Evolutionary conservation across 768 basidiomycete species (phyloP), one percentile per base, ranked within the genome.

Genomic region (Leccinum variicolor): DNA sequence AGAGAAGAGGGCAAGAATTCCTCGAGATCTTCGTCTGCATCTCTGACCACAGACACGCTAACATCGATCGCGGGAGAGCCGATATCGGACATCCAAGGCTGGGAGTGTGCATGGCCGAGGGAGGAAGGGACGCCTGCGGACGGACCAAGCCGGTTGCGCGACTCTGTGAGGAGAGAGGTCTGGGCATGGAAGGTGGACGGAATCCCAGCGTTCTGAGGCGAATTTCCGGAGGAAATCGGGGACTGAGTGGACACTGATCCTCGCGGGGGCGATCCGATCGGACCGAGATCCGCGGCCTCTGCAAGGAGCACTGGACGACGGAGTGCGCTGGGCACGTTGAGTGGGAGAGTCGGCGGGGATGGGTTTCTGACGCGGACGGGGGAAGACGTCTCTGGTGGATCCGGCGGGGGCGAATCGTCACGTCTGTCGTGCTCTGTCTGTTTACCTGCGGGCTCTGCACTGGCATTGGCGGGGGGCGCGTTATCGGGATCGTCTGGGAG

Each of bases 1-100:
- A 98, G 76, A 4, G 88, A 91, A 54, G 90, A 86, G 0, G 96
- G 96, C 29, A 98, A 70, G 69, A 98, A 90, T 56, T 94, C 94
- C 66, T 94, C 92, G 50, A 92, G 68, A 62, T 94, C 91, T 47
- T 86, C 92, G 50, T 89, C 89, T 26, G 50, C 23, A 19, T 86
- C 85, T 7, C 79, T 81, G 0, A 82, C 81, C 46, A 48, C 62
- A 74, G 81, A 58, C 21, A 70, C 11, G 47, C 54, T 64, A 25
- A 66, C 48, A 29, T 61, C 64, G 48, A 66, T 59, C 4, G 47
- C 61, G 0, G 66, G 60, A 8, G 68, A 63, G 3, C 64, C 68
- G 14, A 62, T 29, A 17, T 71, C 71, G 13, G 67, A 14, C n/a
- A 65, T 68, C 74, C 72, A 75, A 6, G 68, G 36, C 6, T 58